phyloP scores from a whole-genome alignment of 768 basidiomycete species.

The Trametes cinnabarina region DNA sequence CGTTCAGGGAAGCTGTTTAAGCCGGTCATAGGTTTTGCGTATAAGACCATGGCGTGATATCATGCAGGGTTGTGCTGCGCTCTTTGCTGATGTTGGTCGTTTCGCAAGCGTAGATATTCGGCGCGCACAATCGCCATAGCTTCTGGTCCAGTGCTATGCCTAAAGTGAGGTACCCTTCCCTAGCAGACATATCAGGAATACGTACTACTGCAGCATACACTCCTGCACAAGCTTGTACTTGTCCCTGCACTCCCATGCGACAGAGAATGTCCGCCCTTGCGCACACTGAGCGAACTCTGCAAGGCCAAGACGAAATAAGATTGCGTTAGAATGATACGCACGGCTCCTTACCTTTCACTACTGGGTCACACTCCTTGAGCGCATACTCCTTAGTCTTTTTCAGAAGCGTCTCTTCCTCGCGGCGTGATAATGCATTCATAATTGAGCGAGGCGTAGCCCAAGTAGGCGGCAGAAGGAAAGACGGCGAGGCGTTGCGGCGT shows the following conservation, averaged over 20 bases:
- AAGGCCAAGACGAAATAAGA: not conserved
- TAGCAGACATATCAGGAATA: constrained; percentile 9
- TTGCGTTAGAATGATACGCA: not conserved
- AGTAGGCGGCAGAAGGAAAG: not conserved
- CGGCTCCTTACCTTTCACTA: constrained; percentile 65
- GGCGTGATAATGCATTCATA: constrained; percentile 84
- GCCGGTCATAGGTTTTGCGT: too few species aligned
- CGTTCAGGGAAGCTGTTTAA: too few species aligned
- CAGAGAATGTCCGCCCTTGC: constrained; percentile 74
- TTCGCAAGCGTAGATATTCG: constrained; percentile 71
- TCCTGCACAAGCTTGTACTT: constrained; percentile 68
- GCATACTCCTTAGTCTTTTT: constrained; percentile 81
- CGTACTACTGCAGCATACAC: constrained; percentile 81
- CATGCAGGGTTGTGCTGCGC: constrained; percentile 5
- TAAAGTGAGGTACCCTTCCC: not conserved
- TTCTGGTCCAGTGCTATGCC: constrained; percentile 65
- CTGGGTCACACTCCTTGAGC: constrained; percentile 69
- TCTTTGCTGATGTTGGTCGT: constrained; percentile 30
- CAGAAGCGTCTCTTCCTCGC: constrained; percentile 83
- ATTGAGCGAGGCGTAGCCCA: not conserved
- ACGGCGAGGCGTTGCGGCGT: constrained; percentile 9
- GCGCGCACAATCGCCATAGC: constrained; percentile 69
- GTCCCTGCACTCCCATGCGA: constrained; percentile 79
- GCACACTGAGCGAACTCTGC: constrained; percentile 86
- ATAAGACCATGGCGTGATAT: not conserved